Base-by-base conservation (phyloP, 1,284 basidiomycete genomes). In the Cryptococcus sp. region DNA sequence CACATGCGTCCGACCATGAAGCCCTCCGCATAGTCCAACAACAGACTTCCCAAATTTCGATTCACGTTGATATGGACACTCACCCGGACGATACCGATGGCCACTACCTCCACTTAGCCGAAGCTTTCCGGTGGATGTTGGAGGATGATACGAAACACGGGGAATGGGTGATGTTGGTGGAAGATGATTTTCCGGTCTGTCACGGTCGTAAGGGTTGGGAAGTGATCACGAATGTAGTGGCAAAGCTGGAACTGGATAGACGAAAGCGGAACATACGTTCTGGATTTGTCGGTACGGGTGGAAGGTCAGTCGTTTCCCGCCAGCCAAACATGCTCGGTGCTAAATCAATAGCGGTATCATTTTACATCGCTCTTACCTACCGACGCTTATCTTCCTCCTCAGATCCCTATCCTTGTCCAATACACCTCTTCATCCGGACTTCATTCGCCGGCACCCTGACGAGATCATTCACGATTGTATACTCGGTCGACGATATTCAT, bases 141-240 rank as follows among this genome's bases (percentile, higher is more conserved):
- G 39, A 41, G 39, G 39, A n/a, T 9, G 19, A 41, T 7, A 7
- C 14, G 19, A 7, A 19, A 3, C 23, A 18, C 2, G 53, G 48
- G 9, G 56, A 58, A 23, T 58, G 56, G 56, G 19, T 54, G 40
- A 58, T 58, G 56, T 44, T 58, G 21, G 45, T 54, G 14, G 56
- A 58, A 42, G 56, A 58, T 37, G 56, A 58, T 46, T 58, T 58
- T 32, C 53, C 56, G 19, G 14, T 58, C 9, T 58, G 56, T 42
- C 45, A 43, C 2, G 56, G 50, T 19, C 11, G 19, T 19, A 21
- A 41, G 1, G 50, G 47, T 0, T 58, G 56, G 56, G 48, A 44
- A 11, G 53, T 54, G 3, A 45, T 58, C n/a, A 7, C 32, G 4
- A 58, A 53, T 2, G 52, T 52, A 11, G 43, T 58, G 31, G 39